Evolutionary conservation across 441 rosid genomes (phyloP), one percentile per base, ranked within the genome.

Genomic region (Arabidopsis lyrata): DNA sequence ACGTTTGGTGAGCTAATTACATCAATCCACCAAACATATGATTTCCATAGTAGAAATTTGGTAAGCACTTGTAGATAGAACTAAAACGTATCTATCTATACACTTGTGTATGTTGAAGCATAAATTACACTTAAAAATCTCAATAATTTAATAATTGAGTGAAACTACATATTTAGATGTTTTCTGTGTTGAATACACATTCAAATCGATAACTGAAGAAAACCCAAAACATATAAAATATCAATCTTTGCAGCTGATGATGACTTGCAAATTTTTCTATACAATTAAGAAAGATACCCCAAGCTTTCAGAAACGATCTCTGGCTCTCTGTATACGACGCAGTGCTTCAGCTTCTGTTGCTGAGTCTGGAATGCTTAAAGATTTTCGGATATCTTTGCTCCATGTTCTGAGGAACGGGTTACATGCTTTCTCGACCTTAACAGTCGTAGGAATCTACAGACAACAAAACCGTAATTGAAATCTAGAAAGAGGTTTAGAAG

Each of bases 351-450:
- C 84, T 61, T 91, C 96, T 10, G 62, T 82, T 20, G 91, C 91
- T 0, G 86, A 63, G 4, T 71, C 85, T 2, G 95, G 86, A 76
- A 95, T 91, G 16, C 78, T 66, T 53, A 95, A 76, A 2, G 82
- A 67, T 66, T 70, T 84, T 34, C 95, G 83, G 76, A 95, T 93
- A 66, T 93, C 98, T 22, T 63, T 44, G 65, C 90, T 95, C 0
- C 88, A 79, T 39, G 89, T 81, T 34, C 98, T 95, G 27, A 95
- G 94, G 83, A 95, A 95, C 2, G 99, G 99, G 77, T 95, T 95
- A 49, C 98, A 93, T 8, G 84, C 87, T 78, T 95, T 95, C 84
- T 95, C 99, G 29, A 83, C 68, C 88, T 88, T 93, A 13, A 95
- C 73, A 24, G 83, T 83, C 0, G 94, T 91, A 16, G 99, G 99